Conservation (phyloP, 129 eudicot species). For the Helichrysum umbraculigerum region DNA sequence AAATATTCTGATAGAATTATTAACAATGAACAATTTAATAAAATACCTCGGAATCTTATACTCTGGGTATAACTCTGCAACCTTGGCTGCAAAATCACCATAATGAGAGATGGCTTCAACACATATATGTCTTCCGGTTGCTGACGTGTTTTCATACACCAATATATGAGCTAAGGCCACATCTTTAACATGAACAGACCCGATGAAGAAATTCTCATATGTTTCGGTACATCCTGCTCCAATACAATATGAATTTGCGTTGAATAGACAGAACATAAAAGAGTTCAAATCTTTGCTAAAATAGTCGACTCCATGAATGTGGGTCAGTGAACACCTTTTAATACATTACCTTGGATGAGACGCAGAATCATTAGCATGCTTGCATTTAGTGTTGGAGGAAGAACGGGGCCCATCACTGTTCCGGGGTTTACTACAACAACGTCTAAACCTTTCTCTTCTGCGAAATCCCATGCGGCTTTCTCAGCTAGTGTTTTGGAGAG, state of each 20-base stretch:
- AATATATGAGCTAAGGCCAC: constrained; percentile 88
- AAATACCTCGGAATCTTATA: constrained; percentile 77
- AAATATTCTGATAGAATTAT: too few relatives aligned
- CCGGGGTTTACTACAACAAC: constrained; percentile 93
- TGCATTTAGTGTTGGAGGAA: constrained; percentile 78
- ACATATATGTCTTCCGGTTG: constrained; percentile 81
- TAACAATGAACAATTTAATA: too few relatives aligned
- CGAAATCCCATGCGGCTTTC: constrained; percentile 89
- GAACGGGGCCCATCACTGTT: constrained; percentile 81
- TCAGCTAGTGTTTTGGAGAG: constrained; percentile 87
- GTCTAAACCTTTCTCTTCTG: constrained; percentile 73
- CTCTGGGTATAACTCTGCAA: constrained; percentile 83
- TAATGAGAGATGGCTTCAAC: constrained; percentile 80
- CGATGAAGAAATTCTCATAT: constrained; percentile 69
- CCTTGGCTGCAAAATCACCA: constrained; percentile 86
- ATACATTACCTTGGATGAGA: constrained; percentile 73
- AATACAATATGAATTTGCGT: background rate
- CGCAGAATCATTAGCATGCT: constrained; percentile 85
- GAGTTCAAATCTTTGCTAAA: background rate
- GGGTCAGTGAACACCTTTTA: background rate
- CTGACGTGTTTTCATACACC: constrained; percentile 78
- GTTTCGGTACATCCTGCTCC: constrained; percentile 66
- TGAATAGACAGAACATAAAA: background rate
- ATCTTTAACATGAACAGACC: constrained; percentile 87
- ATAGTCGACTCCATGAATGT: background rate